A percentile compares a stretch with the other conserved stretches of the same genome.
Evolutionary conservation across 371 early-diverging fungal genomes (phyloP).

Genomic region (Mortierella polycephala): DNA sequence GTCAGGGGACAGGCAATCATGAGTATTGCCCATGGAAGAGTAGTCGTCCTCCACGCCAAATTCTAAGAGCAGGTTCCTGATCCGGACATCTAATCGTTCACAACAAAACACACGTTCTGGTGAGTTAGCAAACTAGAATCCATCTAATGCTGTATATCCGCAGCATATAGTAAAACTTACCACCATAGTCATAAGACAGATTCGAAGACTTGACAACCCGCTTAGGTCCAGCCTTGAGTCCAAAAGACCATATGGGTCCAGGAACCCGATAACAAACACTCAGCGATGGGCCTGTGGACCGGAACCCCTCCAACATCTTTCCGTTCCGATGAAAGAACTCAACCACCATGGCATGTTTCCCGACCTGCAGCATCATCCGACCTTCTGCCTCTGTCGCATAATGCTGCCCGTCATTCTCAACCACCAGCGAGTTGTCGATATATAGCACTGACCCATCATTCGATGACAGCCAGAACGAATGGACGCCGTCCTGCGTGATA

Average conservation of each 20-base stretch:
- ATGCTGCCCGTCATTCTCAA: slow-evolving; percentile 59
- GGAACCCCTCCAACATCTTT: slow-evolving; percentile 60
- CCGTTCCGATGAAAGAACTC: slow-evolving; percentile 58
- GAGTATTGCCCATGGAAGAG: slow-evolving; percentile 4
- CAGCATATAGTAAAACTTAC: slow-evolving; percentile 6
- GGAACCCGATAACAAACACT: slow-evolving; percentile 41
- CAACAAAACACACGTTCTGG: not conserved
- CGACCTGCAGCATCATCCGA: slow-evolving; percentile 39
- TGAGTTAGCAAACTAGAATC: too few species aligned
- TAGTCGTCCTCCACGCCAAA: slow-evolving; percentile 28
- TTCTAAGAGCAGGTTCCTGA: slow-evolving; percentile 25
- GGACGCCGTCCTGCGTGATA: slow-evolving; percentile 57
- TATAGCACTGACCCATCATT: slow-evolving; percentile 59
- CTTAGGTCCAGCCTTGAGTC: slow-evolving; percentile 39
- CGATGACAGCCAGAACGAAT: slow-evolving; percentile 56
- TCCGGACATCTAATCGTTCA: slow-evolving; percentile 18
- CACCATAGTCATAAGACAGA: slow-evolving; percentile 47
- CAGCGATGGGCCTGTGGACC: slow-evolving; percentile 43
- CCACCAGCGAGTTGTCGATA: slow-evolving; percentile 54
- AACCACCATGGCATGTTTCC: slow-evolving; percentile 56
- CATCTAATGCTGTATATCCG: not conserved
- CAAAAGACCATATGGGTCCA: slow-evolving; percentile 49
- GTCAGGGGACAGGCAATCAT: slow-evolving; percentile 1
- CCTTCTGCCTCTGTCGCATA: slow-evolving; percentile 56
- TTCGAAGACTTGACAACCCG: slow-evolving; percentile 39